These are phyloP conservation scores for Sordariomycetes sp. DNA, from an alignment of 2,329 filamentous ascomycete genomes.

Conservation along the genomic window DNA sequence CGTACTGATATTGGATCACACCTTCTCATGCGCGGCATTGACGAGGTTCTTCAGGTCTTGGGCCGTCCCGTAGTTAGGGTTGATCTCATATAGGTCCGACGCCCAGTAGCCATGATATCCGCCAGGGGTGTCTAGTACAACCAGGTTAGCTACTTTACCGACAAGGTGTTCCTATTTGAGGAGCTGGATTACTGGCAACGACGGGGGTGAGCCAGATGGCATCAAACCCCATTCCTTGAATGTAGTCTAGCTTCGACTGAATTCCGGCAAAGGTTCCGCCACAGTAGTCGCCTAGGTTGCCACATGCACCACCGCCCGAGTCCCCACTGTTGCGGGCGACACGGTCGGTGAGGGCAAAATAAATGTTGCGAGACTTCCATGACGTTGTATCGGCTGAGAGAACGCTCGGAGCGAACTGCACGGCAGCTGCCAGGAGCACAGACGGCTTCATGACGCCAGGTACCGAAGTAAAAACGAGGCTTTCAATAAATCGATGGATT, in stretches of 20 bases:
- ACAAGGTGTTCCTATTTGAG: too few relatives aligned
- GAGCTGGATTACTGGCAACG: slow-evolving; percentile 30
- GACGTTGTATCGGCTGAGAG: slow-evolving; percentile 19
- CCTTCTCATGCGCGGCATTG: slow-evolving; percentile 42
- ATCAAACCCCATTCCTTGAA: slow-evolving; percentile 46
- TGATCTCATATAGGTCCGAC: slow-evolving; percentile 34
- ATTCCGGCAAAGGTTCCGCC: slow-evolving; percentile 48
- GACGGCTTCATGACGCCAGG: too few relatives aligned
- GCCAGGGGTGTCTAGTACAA: slow-evolving; percentile 17
- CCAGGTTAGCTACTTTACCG: slow-evolving; percentile 7
- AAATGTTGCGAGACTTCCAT: slow-evolving; percentile 43
- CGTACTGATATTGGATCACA: slow-evolving; percentile 10
- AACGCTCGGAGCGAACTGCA: slow-evolving; percentile 5
- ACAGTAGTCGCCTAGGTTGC: slow-evolving; percentile 35
- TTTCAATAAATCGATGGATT: too few relatives aligned
- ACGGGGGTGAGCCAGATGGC: slow-evolving; percentile 47
- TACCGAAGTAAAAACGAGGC: too few relatives aligned
- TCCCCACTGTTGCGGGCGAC: slow-evolving; percentile 31
- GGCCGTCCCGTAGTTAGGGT: slow-evolving; percentile 43
- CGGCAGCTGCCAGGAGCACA: too few relatives aligned
- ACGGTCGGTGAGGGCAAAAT: slow-evolving; percentile 44
- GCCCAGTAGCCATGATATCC: slow-evolving; percentile 46
- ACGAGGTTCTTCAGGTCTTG: slow-evolving; percentile 45
- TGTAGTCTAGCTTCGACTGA: slow-evolving; percentile 46
- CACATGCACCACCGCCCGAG: slow-evolving; percentile 26